A percentile compares a stretch with the other conserved stretches of the same genome.
These are phyloP conservation scores for Fremontodendron californicum DNA, from an alignment of 345 rosid species.

Conservation along the genomic window DNA sequence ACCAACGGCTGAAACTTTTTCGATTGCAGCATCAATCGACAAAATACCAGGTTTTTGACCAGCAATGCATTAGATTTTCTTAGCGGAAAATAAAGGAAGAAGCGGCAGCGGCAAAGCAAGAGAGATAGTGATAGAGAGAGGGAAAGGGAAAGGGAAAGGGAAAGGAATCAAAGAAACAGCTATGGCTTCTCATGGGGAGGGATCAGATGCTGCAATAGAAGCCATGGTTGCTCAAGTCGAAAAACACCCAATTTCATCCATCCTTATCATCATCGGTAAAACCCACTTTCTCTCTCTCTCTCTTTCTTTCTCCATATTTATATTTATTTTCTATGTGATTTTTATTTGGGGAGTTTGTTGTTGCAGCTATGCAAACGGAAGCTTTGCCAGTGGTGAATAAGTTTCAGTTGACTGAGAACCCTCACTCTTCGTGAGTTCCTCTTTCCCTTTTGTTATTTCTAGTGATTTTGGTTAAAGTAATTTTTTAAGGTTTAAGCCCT, in stretches of 20 bases:
- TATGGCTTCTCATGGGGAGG: constrained; percentile 62
- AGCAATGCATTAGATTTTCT: no score
- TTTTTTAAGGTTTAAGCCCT: neutral
- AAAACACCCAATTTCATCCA: constrained; percentile 45
- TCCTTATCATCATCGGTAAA: constrained; percentile 75
- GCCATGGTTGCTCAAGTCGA: constrained; percentile 32
- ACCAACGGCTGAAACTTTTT: neutral
- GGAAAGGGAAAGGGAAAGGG: no score
- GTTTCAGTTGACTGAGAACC: constrained; percentile 55
- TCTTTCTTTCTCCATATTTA: neutral
- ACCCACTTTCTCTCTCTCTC: neutral
- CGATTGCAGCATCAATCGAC: no score
- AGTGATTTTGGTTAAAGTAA: neutral
- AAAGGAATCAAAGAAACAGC: neutral
- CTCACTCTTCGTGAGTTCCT: constrained; percentile 46
- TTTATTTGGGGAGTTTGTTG: neutral
- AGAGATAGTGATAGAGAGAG: no score
- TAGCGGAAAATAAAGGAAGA: no score
- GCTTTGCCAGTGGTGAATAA: constrained; percentile 74
- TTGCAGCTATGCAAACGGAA: constrained; percentile 84
- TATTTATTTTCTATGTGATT: neutral
- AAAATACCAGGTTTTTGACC: no score
- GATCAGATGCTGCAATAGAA: constrained; percentile 36
- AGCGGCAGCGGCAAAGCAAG: neutral
- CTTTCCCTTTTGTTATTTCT: neutral